These are phyloP conservation scores for Eucalyptus lansdowneana DNA, from an alignment of 345 rosid genomes.

Conservation along the genomic window DNA sequence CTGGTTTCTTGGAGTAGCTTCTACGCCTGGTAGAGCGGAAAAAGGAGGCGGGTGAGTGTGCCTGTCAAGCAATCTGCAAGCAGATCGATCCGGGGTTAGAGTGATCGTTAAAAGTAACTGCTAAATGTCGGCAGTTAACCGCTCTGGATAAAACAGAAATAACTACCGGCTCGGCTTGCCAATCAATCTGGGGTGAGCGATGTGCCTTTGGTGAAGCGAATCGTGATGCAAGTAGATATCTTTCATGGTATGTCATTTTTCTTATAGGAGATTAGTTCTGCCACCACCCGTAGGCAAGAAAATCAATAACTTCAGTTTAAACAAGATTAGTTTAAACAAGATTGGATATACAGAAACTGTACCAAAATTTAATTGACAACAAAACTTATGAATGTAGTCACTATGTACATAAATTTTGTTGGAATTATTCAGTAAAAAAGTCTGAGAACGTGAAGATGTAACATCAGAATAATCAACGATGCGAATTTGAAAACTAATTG, in stretches of 20 bases:
- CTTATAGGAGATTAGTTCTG: accelerated
- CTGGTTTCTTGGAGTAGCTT: not conserved
- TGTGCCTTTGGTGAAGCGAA: not conserved
- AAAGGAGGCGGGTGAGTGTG: too few relatives aligned
- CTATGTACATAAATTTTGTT: too few relatives aligned
- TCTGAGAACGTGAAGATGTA: too few relatives aligned
- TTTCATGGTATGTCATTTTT: too few relatives aligned
- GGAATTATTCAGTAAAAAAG: too few relatives aligned
- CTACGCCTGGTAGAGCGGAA: not conserved
- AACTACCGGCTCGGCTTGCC: not conserved
- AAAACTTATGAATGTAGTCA: accelerated
- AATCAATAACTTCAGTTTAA: too few relatives aligned
- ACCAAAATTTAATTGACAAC: too few relatives aligned
- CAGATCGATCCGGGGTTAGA: not conserved
- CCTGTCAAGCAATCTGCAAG: not conserved
- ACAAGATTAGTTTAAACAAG: too few relatives aligned
- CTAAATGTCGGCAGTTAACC: not conserved
- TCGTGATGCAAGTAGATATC: not conserved
- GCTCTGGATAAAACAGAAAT: not conserved
- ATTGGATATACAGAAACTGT: too few relatives aligned
- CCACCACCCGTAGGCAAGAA: accelerated
- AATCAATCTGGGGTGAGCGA: not conserved
- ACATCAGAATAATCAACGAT: accelerated
- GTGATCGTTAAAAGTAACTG: not conserved
- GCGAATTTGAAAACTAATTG: accelerated